Evolutionary conservation across 208 protist genomes (phyloP).

Genomic region (Herpetomonas samuelpessoai): DNA sequence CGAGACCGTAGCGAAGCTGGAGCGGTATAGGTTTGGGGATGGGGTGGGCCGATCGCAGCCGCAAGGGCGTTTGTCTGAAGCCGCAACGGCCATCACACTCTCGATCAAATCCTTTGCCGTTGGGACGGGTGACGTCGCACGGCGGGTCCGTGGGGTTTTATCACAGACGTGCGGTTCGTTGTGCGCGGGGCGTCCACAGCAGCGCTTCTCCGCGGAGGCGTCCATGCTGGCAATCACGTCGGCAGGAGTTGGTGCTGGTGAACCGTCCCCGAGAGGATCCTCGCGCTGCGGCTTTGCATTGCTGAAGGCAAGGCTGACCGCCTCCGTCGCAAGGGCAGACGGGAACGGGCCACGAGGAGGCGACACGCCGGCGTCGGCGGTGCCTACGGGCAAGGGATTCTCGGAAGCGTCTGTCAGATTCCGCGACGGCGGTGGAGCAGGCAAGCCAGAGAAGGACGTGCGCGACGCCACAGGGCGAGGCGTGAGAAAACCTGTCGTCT

Average conservation of each 20-base stretch:
- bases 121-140: conserved; percentile 15
- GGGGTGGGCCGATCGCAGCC: conserved; percentile 22
- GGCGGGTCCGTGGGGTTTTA: background rate
- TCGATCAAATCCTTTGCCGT: conserved; percentile 26
- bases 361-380: too few species aligned
- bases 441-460: too few species aligned
- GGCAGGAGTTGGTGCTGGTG: conserved; percentile 20
- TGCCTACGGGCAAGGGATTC: too few species aligned
- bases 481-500: too few species aligned
- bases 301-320: too few species aligned
- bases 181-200: conserved; percentile 10
- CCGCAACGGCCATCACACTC: conserved; percentile 22
- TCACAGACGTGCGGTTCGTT: background rate
- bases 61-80: conserved; percentile 25
- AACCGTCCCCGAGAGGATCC: background rate
- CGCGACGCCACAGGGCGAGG: too few species aligned
- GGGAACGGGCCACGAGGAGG: too few species aligned
- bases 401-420: too few species aligned
- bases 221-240: conserved; percentile 21
- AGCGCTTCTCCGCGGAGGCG: conserved; percentile 24
- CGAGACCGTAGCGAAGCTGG: background rate
- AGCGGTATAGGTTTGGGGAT: conserved; percentile 3
- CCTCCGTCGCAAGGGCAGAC: too few species aligned
- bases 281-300: background rate
- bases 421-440: too few species aligned